Conservation (phyloP, 169 alveolate genomes). For the Plasmodium reichenowi region DNA sequence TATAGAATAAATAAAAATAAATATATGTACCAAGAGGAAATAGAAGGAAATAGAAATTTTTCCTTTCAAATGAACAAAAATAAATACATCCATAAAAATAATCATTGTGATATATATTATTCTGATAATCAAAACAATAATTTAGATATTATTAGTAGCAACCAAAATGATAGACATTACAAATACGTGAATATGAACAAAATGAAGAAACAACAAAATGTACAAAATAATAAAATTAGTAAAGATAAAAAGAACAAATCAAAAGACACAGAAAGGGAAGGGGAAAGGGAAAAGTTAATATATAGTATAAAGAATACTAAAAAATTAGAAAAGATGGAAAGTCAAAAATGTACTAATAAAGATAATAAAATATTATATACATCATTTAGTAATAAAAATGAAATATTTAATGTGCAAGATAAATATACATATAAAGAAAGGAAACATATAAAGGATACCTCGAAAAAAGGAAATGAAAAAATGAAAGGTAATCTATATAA, state of each 20-base stretch:
- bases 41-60: too few species aligned
- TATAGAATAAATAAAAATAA: not conserved
- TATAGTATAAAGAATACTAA: not conserved
- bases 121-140: too few species aligned
- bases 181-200: not conserved
- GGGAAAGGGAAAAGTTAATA: not conserved
- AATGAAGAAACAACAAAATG: not conserved
- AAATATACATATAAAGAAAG: not conserved
- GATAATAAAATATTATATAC: constrained; percentile 2
- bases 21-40: not conserved
- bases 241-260: not conserved
- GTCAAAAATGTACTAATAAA: not conserved
- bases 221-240: not conserved
- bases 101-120: too few species aligned
- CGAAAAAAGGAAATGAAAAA: not conserved
- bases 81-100: too few species aligned
- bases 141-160: too few species aligned
- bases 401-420: not conserved
- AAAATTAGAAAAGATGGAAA: not conserved
- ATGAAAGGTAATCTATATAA: constrained; percentile 21
- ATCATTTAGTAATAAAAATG: constrained; percentile 6
- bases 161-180: too few species aligned
- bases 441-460: not conserved
- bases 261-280: not conserved
- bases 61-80: too few species aligned